Percentiles rank a stretch among this genome's conserved stretches.
phyloP scores from a whole-genome alignment of 1,284 basidiomycete species.

The Melanopsichium pennsylvanicum region DNA sequence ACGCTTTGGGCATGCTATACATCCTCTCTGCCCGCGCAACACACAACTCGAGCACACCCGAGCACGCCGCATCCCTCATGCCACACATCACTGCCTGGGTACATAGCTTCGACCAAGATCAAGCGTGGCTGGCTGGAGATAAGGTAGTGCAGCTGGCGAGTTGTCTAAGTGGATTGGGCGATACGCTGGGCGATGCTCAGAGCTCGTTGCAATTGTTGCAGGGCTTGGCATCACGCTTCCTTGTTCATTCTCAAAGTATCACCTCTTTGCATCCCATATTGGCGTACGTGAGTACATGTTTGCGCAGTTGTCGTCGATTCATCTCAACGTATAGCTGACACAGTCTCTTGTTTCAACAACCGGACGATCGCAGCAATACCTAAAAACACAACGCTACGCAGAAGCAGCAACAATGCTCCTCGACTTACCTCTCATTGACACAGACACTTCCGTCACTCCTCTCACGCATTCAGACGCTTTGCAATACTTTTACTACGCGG shows the following conservation, averaged over 20 bases:
- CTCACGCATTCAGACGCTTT: constrained; percentile 45
- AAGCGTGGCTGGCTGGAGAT: constrained; percentile 27
- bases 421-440: constrained; percentile 37
- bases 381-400: constrained; percentile 40
- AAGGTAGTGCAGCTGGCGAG: constrained; percentile 32
- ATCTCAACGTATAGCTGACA: too few species aligned
- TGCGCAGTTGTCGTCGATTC: too few species aligned
- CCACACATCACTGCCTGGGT: constrained; percentile 28
- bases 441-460: constrained; percentile 29
- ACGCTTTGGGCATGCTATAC: constrained; percentile 45
- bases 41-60: constrained; percentile 4
- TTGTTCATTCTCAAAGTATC: constrained; percentile 28
- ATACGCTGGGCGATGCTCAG: constrained; percentile 20
- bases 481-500: constrained; percentile 58
- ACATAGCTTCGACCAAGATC: constrained; percentile 12
- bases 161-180: constrained; percentile 8
- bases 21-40: constrained; percentile 33
- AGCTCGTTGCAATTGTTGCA: constrained; percentile 22
- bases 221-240: constrained; percentile 19
- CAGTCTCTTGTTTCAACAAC: too few species aligned
- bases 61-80: constrained; percentile 14
- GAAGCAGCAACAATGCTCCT: constrained; percentile 44
- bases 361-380: constrained; percentile 35
- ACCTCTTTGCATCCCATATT: constrained; percentile 46
- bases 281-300: constrained; percentile 42